Evolutionary conservation across 2,329 filamentous ascomycete species (phyloP).

Genomic region (Xylariaceae sp.): DNA sequence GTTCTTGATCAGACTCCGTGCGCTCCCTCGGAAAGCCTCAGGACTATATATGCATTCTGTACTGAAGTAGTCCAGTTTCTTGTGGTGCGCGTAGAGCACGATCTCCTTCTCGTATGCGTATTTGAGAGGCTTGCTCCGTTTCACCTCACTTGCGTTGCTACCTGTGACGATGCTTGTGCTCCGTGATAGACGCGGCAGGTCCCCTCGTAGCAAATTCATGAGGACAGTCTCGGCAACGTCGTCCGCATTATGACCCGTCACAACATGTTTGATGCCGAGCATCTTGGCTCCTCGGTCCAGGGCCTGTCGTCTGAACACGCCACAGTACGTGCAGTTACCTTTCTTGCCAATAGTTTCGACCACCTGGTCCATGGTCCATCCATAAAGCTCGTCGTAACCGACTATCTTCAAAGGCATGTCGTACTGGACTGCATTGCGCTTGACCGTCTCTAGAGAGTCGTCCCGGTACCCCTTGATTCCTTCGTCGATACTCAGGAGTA

Average conservation of each 20-base stretch:
- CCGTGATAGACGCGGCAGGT: constrained; percentile 78
- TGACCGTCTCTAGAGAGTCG: constrained; percentile 92
- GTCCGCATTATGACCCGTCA: constrained; percentile 96
- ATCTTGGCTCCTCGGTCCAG: constrained; percentile 86
- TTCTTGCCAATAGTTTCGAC: constrained; percentile 96
- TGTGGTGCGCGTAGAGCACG: constrained; percentile 94
- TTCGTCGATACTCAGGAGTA: constrained; percentile 89
- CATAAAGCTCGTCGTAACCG: constrained; percentile 89
- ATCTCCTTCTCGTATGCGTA: constrained; percentile 99
- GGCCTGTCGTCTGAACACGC: constrained; percentile 90
- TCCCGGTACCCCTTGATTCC: constrained; percentile 96
- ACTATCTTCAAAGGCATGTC: constrained; percentile 88
- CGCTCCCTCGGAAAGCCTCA: constrained; percentile 91
- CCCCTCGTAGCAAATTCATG: constrained; percentile 92
- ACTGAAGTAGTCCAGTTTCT: constrained; percentile 94
- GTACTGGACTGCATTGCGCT: constrained; percentile 87
- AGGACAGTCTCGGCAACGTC: constrained; percentile 95
- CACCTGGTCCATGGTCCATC: constrained; percentile 99
- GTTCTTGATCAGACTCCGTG: constrained; percentile 88
- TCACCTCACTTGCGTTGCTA: constrained; percentile 75
- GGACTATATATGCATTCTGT: constrained; percentile 98
- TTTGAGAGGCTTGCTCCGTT: constrained; percentile 92
- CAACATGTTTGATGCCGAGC: constrained; percentile 83
- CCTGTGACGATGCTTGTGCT: constrained; percentile 87
- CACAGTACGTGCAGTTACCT: constrained; percentile 98